phyloP scores from a whole-genome alignment of 2,329 filamentous ascomycete genomes.

The Colletotrichum tropicale region DNA sequence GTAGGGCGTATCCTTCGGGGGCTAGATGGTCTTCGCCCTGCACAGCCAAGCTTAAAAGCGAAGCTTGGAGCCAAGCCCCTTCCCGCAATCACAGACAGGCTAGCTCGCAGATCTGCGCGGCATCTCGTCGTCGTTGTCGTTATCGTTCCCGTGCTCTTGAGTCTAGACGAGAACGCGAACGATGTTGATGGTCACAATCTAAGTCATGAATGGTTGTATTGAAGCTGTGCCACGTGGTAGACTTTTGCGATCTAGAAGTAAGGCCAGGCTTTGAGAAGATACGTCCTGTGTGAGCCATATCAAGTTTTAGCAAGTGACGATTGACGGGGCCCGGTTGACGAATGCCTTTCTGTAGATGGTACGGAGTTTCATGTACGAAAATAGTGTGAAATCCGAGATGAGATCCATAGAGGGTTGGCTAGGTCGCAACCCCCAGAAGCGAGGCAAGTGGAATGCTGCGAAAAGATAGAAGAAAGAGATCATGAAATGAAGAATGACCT shows the following conservation, averaged over 20 bases:
- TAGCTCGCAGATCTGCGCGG: not conserved
- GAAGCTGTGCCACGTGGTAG: not conserved
- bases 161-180: not conserved
- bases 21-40: not conserved
- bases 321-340: not conserved
- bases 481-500: rapidly evolving
- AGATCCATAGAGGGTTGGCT: not conserved
- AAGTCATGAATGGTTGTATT: not conserved
- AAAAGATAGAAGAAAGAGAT: not conserved
- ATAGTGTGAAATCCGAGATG: not conserved
- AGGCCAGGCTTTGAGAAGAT: not conserved
- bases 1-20: not conserved
- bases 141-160: not conserved
- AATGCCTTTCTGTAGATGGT: not conserved
- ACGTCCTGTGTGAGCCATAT: not conserved
- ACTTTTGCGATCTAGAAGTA: not conserved
- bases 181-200: rapidly evolving
- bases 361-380: not conserved
- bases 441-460: rapidly evolving
- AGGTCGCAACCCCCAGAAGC: rapidly evolving
- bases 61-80: not conserved
- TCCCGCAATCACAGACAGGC: not conserved
- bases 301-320: not conserved
- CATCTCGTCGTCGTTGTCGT: not conserved
- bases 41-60: not conserved